Percentiles rank a stretch among this genome's conserved stretches.
Conservation (phyloP, 176 grass and related monocot genomes). For the Chloris gayana region DNA sequence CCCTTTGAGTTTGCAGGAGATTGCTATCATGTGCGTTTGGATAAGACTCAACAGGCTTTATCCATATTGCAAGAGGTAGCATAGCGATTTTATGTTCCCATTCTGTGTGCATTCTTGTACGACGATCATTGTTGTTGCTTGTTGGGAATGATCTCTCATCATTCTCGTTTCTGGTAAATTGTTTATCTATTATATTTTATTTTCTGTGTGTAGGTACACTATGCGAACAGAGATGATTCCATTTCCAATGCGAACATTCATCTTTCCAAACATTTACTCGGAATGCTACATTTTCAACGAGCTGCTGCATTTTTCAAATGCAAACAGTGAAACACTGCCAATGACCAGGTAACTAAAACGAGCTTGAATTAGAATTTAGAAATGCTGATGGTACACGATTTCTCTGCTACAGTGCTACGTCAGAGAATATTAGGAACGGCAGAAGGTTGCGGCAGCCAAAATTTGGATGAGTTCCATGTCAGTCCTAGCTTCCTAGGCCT, state of each 20-base stretch:
- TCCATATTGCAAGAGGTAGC: not conserved
- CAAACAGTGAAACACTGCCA: not conserved
- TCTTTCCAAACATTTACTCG: constrained; percentile 9
- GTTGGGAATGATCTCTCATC: constrained; percentile 3
- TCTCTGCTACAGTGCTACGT: constrained; percentile 48
- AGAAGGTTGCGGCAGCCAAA: constrained; percentile 52
- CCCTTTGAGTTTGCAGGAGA: constrained; percentile 17
- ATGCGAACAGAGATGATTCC: constrained; percentile 4
- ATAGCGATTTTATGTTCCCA: not conserved
- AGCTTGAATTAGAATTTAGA: constrained; percentile 51
- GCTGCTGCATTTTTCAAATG: constrained; percentile 11
- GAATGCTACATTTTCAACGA: constrained; percentile 8
- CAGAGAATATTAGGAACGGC: constrained; percentile 45
- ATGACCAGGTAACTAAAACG: constrained; percentile 28
- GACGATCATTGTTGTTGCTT: constrained; percentile 10
- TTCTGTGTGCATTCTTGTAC: not conserved
- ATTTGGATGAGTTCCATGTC: constrained; percentile 77
- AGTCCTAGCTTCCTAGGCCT: constrained; percentile 87
- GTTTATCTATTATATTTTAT: not conserved
- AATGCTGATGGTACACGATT: constrained; percentile 38
- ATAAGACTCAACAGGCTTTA: constrained; percentile 32
- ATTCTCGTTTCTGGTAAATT: not conserved
- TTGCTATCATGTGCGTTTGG: constrained; percentile 25
- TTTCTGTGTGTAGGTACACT: constrained; percentile 28
- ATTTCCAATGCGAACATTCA: not conserved